Evolutionary conservation across 2,329 filamentous ascomycete genomes (phyloP).

Genomic region (Cercospora berteroae): DNA sequence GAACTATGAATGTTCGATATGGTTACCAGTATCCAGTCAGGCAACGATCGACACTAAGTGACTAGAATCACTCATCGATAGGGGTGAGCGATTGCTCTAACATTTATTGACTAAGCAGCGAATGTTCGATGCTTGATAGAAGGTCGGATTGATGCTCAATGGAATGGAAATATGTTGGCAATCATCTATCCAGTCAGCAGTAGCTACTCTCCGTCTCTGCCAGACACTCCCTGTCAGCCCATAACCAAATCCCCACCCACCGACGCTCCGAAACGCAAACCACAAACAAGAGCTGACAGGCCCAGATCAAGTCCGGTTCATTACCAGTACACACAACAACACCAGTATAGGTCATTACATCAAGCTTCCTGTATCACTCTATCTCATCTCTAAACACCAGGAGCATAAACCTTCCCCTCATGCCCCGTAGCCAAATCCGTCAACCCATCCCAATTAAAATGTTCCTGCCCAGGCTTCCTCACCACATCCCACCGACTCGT

Average conservation of each 20-base stretch:
- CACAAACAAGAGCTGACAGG: not conserved
- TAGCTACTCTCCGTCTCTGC: not conserved
- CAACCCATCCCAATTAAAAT: conserved; percentile 29
- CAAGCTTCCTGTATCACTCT: not conserved
- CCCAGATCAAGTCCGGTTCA: not conserved
- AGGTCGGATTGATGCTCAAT: not conserved
- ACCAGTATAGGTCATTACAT: not conserved
- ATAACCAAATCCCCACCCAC: not conserved
- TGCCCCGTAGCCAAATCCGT: conserved; percentile 25
- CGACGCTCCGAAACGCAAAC: not conserved
- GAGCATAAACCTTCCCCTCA: conserved; percentile 15
- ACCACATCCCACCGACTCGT: conserved; percentile 27
- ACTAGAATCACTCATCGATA: too few species aligned
- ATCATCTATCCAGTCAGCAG: not conserved
- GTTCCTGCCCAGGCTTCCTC: conserved; percentile 22
- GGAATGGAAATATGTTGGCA: not conserved
- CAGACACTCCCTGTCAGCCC: not conserved
- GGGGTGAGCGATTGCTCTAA: too few species aligned
- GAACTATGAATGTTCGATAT: too few species aligned
- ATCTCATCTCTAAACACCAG: conserved; percentile 9
- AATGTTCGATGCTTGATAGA: too few species aligned
- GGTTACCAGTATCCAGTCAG: too few species aligned
- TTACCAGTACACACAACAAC: not conserved
- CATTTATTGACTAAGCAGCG: too few species aligned
- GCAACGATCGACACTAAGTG: too few species aligned